Conservation (phyloP, 2,329 filamentous ascomycete genomes). For the Talaromyces verruculosus region DNA sequence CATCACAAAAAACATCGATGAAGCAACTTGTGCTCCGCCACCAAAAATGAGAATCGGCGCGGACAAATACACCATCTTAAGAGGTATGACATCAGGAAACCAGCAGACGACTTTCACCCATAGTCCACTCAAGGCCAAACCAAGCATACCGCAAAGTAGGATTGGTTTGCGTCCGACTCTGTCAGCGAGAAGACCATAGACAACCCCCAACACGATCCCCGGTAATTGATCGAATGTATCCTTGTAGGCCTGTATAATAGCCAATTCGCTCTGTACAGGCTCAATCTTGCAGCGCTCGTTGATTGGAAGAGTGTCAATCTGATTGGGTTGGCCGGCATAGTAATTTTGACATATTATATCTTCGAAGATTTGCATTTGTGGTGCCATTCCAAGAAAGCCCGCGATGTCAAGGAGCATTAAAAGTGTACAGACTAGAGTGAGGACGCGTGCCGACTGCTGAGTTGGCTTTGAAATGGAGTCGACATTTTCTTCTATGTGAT, state of each 20-base stretch:
- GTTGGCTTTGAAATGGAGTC: background rate
- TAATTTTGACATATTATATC: conserved; percentile 31
- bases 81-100: conserved; percentile 22
- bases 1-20: conserved; percentile 28
- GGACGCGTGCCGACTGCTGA: background rate
- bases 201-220: conserved; percentile 29
- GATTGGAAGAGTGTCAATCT: background rate
- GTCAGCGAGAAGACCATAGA: conserved; percentile 33
- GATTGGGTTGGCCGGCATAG: conserved; percentile 8
- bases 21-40: conserved; percentile 28
- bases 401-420: conserved; percentile 26
- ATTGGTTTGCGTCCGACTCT: conserved; percentile 32
- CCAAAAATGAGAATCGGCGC: conserved; percentile 29
- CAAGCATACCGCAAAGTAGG: conserved; percentile 27
- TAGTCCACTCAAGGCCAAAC: conserved; percentile 27
- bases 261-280: conserved; percentile 32
- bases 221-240: conserved; percentile 26
- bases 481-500: background rate
- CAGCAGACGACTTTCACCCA: conserved; percentile 32
- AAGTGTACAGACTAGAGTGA: conserved; percentile 10
- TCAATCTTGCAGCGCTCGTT: conserved; percentile 31
- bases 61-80: conserved; percentile 31
- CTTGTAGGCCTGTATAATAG: conserved; percentile 32
- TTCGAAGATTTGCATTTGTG: conserved; percentile 32
- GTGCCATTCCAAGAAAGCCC: conserved; percentile 27